phyloP scores from a whole-genome alignment of 176 grass and related monocot species.

The Phragmites australis region DNA sequence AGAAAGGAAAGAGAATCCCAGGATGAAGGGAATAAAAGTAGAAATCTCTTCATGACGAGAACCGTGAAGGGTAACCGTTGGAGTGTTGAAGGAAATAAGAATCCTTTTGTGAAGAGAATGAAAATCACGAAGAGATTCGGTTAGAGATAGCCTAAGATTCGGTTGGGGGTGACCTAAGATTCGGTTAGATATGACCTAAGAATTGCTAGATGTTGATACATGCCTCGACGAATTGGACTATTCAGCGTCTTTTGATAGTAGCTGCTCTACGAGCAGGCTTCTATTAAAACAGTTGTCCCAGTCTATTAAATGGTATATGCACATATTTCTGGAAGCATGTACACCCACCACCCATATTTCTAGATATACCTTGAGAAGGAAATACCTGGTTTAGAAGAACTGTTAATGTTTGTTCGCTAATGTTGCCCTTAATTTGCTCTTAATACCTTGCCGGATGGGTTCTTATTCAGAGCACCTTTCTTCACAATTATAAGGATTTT shows the following conservation, averaged over 20 bases:
- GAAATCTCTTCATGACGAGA: too few species aligned
- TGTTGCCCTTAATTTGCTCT: neutral
- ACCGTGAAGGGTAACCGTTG: too few species aligned
- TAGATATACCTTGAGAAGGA: too few species aligned
- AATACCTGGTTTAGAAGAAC: neutral
- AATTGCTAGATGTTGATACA: neutral
- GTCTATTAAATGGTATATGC: neutral
- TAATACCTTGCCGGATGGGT: neutral
- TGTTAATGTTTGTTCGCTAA: neutral
- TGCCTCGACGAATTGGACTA: neutral
- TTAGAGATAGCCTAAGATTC: too few species aligned
- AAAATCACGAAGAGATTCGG: too few species aligned
- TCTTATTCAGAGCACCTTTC: neutral
- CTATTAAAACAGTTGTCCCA: neutral
- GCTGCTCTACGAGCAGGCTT: neutral
- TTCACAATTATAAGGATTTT: neutral
- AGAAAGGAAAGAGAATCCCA: too few species aligned
- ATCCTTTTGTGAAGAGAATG: too few species aligned
- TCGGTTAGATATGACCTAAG: too few species aligned
- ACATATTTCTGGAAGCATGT: neutral
- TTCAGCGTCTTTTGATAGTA: neutral
- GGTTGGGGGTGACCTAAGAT: too few species aligned
- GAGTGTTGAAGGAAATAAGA: too few species aligned
- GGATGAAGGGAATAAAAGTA: too few species aligned
- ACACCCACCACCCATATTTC: neutral